Conservation (phyloP, 2,329 filamentous ascomycete species). For the Penicillium occitanis region DNA sequence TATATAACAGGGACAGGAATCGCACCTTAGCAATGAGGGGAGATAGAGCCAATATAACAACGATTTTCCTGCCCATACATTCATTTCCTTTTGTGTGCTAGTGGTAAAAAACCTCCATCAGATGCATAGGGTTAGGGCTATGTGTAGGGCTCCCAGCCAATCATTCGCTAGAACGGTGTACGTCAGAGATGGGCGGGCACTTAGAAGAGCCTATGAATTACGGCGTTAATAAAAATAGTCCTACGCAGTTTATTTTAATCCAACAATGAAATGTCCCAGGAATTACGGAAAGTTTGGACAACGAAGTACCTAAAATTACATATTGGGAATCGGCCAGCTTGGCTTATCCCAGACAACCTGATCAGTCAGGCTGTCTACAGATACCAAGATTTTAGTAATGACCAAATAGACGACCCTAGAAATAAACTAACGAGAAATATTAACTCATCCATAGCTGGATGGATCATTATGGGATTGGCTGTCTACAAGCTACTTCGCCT, state of each 20-base stretch:
- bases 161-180: neutral
- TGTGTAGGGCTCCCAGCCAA: neutral
- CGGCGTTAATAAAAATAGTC: neutral
- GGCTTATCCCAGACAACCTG: neutral
- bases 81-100: too few species aligned
- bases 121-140: neutral
- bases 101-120: too few species aligned
- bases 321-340: neutral
- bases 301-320: neutral
- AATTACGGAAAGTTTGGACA: neutral
- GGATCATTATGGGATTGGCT: neutral
- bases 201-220: neutral
- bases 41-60: too few species aligned
- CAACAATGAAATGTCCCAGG: neutral
- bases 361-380: neutral
- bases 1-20: too few species aligned
- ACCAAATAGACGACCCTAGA: neutral
- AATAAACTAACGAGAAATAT: neutral
- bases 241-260: too few species aligned
- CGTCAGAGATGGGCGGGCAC: neutral
- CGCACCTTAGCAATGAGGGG: too few species aligned
- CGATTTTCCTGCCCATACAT: too few species aligned
- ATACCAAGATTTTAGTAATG: neutral
- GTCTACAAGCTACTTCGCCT: neutral
- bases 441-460: neutral